Evolutionary conservation across 1,139 yeast species (phyloP).

Genomic region (Arxiozyma slooffiae): DNA sequence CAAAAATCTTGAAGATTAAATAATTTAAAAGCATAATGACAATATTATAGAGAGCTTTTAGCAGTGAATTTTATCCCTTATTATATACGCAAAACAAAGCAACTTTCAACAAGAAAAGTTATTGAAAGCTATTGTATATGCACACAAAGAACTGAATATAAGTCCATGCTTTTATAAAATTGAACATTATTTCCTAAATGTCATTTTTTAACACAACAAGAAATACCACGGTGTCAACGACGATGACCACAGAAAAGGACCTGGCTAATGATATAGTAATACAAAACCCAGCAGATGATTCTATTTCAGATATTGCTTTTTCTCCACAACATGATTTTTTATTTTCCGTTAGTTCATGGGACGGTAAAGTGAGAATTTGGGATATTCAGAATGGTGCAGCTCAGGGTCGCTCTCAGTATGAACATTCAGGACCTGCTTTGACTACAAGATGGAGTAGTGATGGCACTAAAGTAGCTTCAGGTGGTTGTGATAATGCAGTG

Average conservation of each 20-base stretch:
- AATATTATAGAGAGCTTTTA: background rate
- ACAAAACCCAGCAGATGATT: constrained; percentile 83
- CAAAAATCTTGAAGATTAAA: background rate
- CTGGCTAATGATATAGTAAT: constrained; percentile 67
- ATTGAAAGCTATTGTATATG: background rate
- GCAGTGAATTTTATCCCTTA: background rate
- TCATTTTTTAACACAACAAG: constrained; percentile 20
- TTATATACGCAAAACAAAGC: too few species aligned
- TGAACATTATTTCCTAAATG: constrained; percentile 11
- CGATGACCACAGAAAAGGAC: constrained; percentile 57
- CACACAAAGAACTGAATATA: background rate
- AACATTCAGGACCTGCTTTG: constrained; percentile 83
- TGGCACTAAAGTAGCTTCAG: constrained; percentile 80
- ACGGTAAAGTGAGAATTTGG: constrained; percentile 85
- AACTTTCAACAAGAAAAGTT: background rate
- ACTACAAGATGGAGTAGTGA: constrained; percentile 75
- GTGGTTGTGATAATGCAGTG: constrained; percentile 89
- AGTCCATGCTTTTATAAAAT: background rate
- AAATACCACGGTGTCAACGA: constrained; percentile 26
- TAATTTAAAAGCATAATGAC: background rate
- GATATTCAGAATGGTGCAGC: constrained; percentile 60
- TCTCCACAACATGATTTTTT: constrained; percentile 84
- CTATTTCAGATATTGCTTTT: constrained; percentile 76
- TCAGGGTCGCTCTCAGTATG: constrained; percentile 82
- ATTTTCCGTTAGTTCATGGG: constrained; percentile 85